A percentile compares a stretch with the other conserved stretches of the same genome.
These are phyloP conservation scores for Carex sylvatica DNA, from an alignment of 202 grass and related monocot species.

Conservation along the genomic window DNA sequence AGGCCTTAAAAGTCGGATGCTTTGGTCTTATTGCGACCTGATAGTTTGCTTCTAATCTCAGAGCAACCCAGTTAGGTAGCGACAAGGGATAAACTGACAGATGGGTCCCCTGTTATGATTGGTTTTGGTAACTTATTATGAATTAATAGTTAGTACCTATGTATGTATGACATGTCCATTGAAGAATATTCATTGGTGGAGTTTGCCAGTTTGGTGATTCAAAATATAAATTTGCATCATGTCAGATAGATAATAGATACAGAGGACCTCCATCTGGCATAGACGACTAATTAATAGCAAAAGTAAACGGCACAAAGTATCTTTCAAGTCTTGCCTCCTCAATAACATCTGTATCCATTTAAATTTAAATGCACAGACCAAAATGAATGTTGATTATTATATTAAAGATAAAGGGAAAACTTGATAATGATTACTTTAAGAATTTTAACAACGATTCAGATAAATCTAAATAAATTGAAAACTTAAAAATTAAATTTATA, in stretches of 20 bases:
- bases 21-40: constrained; percentile 5
- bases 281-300: not conserved
- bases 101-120: not conserved
- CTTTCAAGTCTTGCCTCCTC: not conserved
- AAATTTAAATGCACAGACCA: not conserved
- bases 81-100: not conserved
- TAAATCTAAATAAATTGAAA: too few relatives aligned
- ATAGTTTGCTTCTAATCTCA: constrained; percentile 7
- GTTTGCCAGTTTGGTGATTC: not conserved
- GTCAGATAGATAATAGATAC: not conserved
- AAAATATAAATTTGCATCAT: not conserved
- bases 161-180: not conserved
- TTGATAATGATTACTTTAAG: too few relatives aligned
- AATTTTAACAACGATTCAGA: too few relatives aligned
- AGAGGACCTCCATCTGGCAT: not conserved
- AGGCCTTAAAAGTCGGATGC: not conserved
- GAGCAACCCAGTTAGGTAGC: not conserved
- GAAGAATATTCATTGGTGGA: constrained; percentile 10
- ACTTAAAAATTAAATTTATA: not conserved
- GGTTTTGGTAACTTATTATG: not conserved
- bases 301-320: not conserved
- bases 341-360: not conserved
- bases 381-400: not conserved
- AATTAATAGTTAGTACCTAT: not conserved
- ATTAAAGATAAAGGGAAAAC: too few relatives aligned